Evolutionary conservation across 495 filamentous ascomycete genomes (phyloP).

Genomic region (Neohortaea acidophila): DNA sequence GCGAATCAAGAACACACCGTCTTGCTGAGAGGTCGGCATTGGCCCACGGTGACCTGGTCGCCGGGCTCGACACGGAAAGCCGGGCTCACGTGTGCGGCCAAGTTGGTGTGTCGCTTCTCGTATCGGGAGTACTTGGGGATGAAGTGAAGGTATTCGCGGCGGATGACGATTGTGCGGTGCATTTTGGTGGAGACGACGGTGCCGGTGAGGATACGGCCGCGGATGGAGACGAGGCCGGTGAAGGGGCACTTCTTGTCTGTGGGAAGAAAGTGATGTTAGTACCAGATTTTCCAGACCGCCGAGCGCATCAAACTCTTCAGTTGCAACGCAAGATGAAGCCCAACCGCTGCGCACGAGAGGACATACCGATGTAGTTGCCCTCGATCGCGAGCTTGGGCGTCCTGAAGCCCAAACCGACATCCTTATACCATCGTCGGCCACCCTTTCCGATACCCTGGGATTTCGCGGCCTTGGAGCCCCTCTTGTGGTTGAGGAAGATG

Average conservation of each 20-base stretch:
- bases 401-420: conserved; percentile 95
- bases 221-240: conserved; percentile 93
- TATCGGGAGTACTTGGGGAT: conserved; percentile 98
- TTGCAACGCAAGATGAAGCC: no score
- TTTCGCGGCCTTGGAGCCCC: conserved; percentile 54
- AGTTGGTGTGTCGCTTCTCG: conserved; percentile 99
- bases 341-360: no score
- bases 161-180: conserved; percentile 74
- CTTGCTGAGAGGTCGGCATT: conserved; percentile 97
- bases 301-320: no score
- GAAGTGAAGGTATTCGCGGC: conserved; percentile 99
- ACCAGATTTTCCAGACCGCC: no score
- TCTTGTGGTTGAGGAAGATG: conserved; percentile 92
- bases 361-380: conserved; percentile 96
- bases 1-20: conserved; percentile 44
- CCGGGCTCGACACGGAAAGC: conserved; percentile 99
- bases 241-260: conserved; percentile 99
- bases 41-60: conserved; percentile 97
- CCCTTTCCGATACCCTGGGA: conserved; percentile 67
- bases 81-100: conserved; percentile 93
- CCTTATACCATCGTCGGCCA: conserved; percentile 97
- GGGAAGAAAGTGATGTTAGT: conserved; percentile 10
- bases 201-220: conserved; percentile 98
- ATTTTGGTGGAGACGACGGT: conserved; percentile 78
- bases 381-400: conserved; percentile 96